These are phyloP conservation scores for Lycium ferocissimum DNA, from an alignment of 257 asterid species.

Conservation along the genomic window DNA sequence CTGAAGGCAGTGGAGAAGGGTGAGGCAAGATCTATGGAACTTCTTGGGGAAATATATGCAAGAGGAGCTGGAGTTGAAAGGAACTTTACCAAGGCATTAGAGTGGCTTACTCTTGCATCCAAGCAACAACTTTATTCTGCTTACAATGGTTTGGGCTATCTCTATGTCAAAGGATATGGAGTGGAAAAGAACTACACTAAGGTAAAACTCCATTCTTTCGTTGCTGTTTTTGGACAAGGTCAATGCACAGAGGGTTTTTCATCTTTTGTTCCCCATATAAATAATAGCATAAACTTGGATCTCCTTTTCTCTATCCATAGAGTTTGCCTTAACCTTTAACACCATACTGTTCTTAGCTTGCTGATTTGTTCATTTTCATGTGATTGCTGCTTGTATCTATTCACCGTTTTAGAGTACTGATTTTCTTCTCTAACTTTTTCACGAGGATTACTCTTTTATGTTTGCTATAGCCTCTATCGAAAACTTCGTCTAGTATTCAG, in stretches of 20 bases:
- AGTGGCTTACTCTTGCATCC: constrained; percentile 95
- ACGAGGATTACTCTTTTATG: background rate
- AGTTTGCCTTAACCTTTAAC: constrained; percentile 23
- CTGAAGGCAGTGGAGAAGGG: constrained; percentile 93
- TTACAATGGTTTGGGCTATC: constrained; percentile 97
- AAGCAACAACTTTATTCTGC: constrained; percentile 89
- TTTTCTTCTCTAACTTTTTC: background rate
- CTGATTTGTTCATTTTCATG: constrained; percentile 9
- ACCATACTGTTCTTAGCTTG: background rate
- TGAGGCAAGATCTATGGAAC: constrained; percentile 97
- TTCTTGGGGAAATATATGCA: constrained; percentile 97
- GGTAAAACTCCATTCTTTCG: constrained; percentile 48
- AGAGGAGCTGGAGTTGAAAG: constrained; percentile 97
- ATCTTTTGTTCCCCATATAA: background rate
- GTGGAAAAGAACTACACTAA: constrained; percentile 89
- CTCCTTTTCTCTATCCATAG: constrained; percentile 26
- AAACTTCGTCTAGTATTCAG: background rate
- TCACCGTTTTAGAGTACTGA: background rate
- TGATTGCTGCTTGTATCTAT: background rate
- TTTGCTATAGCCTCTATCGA: background rate
- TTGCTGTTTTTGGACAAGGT: constrained; percentile 20
- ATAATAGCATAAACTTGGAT: background rate
- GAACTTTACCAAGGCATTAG: constrained; percentile 90
- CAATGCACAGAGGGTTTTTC: background rate
- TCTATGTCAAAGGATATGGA: constrained; percentile 94